Conservation (phyloP, 2,329 filamentous ascomycete species). For the Fusarium brachygibbosum region DNA sequence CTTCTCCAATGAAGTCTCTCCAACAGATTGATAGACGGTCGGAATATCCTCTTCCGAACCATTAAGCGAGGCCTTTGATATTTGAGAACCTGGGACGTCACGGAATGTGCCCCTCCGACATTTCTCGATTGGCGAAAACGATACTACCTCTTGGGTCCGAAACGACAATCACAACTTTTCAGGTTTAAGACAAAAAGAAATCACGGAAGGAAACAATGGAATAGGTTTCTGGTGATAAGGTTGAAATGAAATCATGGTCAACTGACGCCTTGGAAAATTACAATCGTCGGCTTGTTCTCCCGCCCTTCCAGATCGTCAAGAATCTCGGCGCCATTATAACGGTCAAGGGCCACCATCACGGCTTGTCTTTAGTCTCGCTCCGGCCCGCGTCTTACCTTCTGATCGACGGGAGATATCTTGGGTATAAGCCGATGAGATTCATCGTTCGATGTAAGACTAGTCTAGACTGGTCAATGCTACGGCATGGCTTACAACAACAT, state of each 20-base stretch:
- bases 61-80: neutral
- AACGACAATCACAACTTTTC: neutral
- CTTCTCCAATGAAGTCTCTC: neutral
- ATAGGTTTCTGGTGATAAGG: neutral
- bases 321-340: neutral
- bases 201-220: neutral
- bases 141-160: constrained; percentile 2
- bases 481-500: neutral
- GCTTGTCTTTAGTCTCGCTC: constrained; percentile 4
- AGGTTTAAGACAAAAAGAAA: neutral
- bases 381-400: neutral
- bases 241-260: constrained; percentile 4
- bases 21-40: constrained; percentile 1
- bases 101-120: constrained; percentile 26
- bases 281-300: neutral
- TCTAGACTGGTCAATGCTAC: constrained; percentile 2
- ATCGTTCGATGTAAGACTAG: neutral
- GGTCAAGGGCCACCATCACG: neutral
- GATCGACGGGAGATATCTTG: neutral
- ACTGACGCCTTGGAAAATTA: neutral
- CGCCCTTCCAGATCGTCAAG: constrained; percentile 5
- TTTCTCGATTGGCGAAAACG: constrained; percentile 20
- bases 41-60: constrained; percentile 1
- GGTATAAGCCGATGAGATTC: neutral
- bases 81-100: neutral